These are phyloP conservation scores for Ophiocytium majus DNA, from an alignment of 352 stramenopile species.

Conservation along the genomic window DNA sequence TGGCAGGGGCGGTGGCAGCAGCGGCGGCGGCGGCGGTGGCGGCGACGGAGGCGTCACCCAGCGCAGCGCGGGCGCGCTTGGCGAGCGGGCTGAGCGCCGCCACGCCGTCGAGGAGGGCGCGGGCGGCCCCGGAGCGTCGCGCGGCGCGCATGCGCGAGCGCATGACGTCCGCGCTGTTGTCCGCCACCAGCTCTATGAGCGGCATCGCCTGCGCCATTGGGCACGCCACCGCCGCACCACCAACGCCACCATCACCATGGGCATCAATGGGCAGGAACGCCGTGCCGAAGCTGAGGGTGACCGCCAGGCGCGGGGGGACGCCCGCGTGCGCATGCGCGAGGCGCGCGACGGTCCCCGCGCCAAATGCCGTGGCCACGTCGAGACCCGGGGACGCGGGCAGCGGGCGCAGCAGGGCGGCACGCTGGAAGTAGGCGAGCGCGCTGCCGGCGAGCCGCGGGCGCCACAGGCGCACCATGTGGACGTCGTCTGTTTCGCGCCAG, in stretches of 20 bases:
- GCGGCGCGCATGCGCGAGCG: neutral
- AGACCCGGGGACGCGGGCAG: constrained; percentile 33
- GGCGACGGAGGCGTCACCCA: neutral
- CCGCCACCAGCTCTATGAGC: constrained; percentile 40
- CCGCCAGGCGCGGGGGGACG: neutral
- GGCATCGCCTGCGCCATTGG: constrained; percentile 42
- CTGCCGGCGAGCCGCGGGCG: constrained; percentile 29
- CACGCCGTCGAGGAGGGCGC: neutral
- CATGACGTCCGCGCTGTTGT: constrained; percentile 37
- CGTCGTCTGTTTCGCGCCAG: constrained; percentile 25
- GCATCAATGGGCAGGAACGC: neutral
- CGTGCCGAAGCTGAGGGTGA: neutral
- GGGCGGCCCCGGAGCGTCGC: neutral
- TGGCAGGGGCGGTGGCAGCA: too few species aligned
- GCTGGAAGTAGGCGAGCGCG: constrained; percentile 32
- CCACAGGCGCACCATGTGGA: constrained; percentile 52
- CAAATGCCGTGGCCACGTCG: constrained; percentile 29
- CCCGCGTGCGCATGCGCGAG: neutral
- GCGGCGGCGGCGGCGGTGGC: neutral
- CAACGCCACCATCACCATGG: neutral
- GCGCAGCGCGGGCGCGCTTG: neutral
- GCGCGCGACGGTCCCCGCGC: constrained; percentile 20
- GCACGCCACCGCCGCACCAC: neutral
- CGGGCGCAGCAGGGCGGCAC: constrained; percentile 18
- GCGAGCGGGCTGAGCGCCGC: neutral